Evolutionary conservation across 2,329 filamentous ascomycete species (phyloP).

Genomic region (Cercospora berteroae): DNA sequence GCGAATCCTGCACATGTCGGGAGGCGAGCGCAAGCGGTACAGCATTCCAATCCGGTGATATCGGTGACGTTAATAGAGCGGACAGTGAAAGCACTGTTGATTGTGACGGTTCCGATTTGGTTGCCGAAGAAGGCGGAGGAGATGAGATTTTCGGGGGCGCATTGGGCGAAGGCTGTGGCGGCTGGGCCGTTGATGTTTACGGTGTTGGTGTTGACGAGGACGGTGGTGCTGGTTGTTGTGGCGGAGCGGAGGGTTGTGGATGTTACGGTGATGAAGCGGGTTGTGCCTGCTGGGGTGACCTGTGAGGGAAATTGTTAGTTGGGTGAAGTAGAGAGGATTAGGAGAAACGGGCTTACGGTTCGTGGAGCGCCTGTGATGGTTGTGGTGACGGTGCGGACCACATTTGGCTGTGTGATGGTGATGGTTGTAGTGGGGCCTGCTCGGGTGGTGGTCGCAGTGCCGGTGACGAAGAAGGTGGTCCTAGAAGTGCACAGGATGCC

Average conservation of each 20-base stretch:
- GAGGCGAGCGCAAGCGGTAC: neutral
- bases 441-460: neutral
- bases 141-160: conserved; percentile 2
- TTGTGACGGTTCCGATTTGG: conserved; percentile 14
- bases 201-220: conserved; percentile 7
- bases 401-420: neutral
- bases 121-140: conserved; percentile 8
- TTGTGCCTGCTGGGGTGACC: conserved; percentile 11
- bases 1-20: conserved; percentile 14
- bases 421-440: neutral
- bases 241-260: neutral
- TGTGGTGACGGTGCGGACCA: conserved; percentile 2
- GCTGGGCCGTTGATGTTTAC: conserved; percentile 9
- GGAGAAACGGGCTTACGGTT: neutral
- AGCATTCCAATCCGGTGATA: conserved; percentile 7
- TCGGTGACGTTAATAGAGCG: conserved; percentile 8
- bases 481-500: conserved; percentile 10
- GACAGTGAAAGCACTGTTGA: conserved; percentile 8
- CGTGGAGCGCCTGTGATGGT: neutral
- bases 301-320: neutral
- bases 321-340: neutral
- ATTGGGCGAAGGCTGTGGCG: conserved; percentile 12
- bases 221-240: conserved; percentile 8
- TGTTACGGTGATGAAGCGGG: conserved; percentile 2
- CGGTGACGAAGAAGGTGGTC: conserved; percentile 11